A percentile compares a stretch with the other conserved stretches of the same genome.
These are phyloP conservation scores for Barnettozyma sucrosica DNA, from an alignment of 805 yeast genomes.

Conservation along the genomic window DNA sequence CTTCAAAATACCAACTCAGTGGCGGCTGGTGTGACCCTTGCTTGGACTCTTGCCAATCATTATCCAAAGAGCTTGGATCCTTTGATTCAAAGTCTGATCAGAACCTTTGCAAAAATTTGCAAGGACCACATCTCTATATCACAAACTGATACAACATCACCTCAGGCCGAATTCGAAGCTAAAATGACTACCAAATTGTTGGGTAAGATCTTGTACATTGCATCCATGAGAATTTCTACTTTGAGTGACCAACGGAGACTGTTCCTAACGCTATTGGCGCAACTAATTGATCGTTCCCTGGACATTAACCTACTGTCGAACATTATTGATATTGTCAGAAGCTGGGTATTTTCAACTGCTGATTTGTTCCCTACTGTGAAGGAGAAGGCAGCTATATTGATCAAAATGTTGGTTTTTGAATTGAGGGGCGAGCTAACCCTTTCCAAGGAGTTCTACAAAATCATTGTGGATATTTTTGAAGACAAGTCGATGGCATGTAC, in stretches of 20 bases:
- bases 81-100: conserved; percentile 69
- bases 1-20: conserved; percentile 65
- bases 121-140: conserved; percentile 73
- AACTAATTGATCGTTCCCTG: conserved; percentile 80
- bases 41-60: conserved; percentile 74
- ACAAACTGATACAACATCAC: conserved; percentile 32
- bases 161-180: conserved; percentile 60
- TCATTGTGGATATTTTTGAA: conserved; percentile 82
- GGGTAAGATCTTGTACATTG: conserved; percentile 69
- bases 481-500: conserved; percentile 72
- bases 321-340: conserved; percentile 71
- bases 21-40: conserved; percentile 80
- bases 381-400: conserved; percentile 89
- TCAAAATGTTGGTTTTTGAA: conserved; percentile 92
- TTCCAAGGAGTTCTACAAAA: conserved; percentile 75
- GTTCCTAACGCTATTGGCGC: conserved; percentile 79
- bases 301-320: conserved; percentile 70
- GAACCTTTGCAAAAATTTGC: conserved; percentile 83
- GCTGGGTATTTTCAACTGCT: conserved; percentile 81
- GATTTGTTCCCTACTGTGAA: conserved; percentile 91
- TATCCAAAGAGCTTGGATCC: conserved; percentile 72
- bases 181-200: conserved; percentile 71
- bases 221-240: conserved; percentile 75
- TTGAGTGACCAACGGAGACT: conserved; percentile 92
- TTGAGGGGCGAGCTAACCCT: conserved; percentile 75